Conservation (phyloP, 139 green algal genomes). For the Chlamydomonas sp. region DNA sequence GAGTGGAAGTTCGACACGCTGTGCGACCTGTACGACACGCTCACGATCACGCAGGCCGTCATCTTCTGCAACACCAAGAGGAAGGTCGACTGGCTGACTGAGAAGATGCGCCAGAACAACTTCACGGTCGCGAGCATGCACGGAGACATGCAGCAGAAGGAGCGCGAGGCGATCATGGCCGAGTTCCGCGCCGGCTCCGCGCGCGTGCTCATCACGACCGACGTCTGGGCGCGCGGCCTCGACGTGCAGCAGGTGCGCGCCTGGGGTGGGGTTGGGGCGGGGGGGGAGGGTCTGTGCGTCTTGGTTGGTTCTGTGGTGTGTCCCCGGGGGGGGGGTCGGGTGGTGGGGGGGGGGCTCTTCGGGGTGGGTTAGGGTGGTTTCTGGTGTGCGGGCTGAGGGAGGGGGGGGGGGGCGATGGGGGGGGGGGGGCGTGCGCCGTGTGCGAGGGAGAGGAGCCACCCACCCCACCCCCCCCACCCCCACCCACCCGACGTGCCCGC, state of each 20-base stretch:
- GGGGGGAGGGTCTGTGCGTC: no score
- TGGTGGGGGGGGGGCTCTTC: no score
- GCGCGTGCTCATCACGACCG: conserved; percentile 96
- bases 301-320: no score
- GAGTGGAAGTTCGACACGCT: conserved; percentile 99
- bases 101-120: conserved; percentile 95
- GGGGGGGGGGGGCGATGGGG: no score
- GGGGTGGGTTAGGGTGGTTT: no score
- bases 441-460: no score
- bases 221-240: conserved; percentile 95
- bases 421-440: no score
- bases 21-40: conserved; percentile 98
- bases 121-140: conserved; percentile 98
- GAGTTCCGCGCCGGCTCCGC: conserved; percentile 84
- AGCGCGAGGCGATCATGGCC: conserved; percentile 95
- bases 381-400: no score
- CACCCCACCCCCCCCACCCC: no score
- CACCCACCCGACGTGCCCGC: no score
- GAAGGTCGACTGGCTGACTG: conserved; percentile 97
- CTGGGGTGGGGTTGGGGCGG: background rate
- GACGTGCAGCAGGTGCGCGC: conserved; percentile 87
- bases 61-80: conserved; percentile 99
- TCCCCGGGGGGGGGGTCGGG: no score
- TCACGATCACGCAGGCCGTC: conserved; percentile 98
- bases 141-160: conserved; percentile 97